phyloP scores from a whole-genome alignment of 2,329 filamentous ascomycete genomes.

The Phialophora macrospora region DNA sequence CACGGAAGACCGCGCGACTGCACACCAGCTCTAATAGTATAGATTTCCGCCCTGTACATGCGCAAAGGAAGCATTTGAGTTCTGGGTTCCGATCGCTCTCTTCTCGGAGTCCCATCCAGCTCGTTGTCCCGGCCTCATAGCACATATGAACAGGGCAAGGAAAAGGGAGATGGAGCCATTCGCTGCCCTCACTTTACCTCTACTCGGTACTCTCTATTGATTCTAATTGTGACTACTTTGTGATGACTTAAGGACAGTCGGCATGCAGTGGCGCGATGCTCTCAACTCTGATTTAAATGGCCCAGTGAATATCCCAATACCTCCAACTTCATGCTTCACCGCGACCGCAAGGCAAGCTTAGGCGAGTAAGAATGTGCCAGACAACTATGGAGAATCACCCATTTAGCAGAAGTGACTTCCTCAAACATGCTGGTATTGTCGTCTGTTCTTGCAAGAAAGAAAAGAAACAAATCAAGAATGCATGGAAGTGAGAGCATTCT shows the following conservation, averaged over 20 bases:
- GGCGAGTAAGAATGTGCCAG: constrained; percentile 46
- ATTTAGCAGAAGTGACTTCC: constrained; percentile 48
- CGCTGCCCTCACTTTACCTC: not conserved
- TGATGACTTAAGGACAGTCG: not conserved
- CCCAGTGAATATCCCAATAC: too few relatives aligned
- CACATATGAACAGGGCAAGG: not conserved
- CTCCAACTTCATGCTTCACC: not conserved
- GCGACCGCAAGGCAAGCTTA: not conserved
- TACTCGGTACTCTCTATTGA: not conserved
- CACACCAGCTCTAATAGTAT: not conserved
- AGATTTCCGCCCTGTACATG: not conserved
- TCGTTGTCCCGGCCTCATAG: not conserved
- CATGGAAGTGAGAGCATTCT: constrained; percentile 27
- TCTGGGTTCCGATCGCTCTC: not conserved
- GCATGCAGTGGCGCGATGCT: not conserved
- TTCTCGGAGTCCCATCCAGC: not conserved
- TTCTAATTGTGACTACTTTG: not conserved
- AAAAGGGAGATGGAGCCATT: not conserved
- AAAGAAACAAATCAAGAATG: constrained; percentile 37
- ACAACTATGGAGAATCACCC: constrained; percentile 54
- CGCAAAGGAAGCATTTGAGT: not conserved
- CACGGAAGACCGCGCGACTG: not conserved
- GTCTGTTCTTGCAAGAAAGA: constrained; percentile 48
- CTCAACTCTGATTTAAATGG: not conserved
- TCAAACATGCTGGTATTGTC: constrained; percentile 52